Conservation (phyloP, 768 basidiomycete species). For the Tricholoma matsutake region DNA sequence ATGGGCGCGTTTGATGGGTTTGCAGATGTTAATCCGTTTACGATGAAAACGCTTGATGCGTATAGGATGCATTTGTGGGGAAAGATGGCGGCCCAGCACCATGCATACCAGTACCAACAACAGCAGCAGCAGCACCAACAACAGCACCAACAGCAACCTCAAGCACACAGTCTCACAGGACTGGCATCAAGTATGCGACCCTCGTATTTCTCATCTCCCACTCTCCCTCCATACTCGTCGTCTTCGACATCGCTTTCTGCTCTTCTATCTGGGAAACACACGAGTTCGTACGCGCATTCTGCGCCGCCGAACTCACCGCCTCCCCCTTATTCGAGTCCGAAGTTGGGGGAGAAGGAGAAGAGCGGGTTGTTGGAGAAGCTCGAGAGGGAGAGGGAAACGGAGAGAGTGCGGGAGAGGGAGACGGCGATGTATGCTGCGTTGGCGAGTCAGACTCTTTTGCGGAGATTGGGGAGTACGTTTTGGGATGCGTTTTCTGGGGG, state of each 20-base stretch:
- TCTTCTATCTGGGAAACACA: conserved; percentile 48
- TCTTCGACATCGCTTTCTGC: conserved; percentile 21
- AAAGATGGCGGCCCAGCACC: conserved; percentile 79
- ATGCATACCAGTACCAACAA: conserved; percentile 34
- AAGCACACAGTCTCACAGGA: conserved; percentile 22
- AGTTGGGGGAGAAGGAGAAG: conserved; percentile 23
- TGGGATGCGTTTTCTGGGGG: conserved; percentile 85
- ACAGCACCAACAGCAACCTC: conserved; percentile 34
- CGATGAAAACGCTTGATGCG: conserved; percentile 82
- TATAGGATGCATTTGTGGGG: conserved; percentile 93
- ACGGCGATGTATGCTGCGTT: conserved; percentile 66
- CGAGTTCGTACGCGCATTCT: conserved; percentile 15
- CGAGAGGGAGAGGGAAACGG: conserved; percentile 17
- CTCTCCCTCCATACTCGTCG: background rate
- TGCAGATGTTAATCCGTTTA: conserved; percentile 78
- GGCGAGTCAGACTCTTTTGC: conserved; percentile 73
- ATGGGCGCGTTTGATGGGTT: conserved; percentile 68
- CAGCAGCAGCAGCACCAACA: conserved; percentile 25
- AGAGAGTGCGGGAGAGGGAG: conserved; percentile 35
- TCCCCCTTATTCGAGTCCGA: conserved; percentile 37
- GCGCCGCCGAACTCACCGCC: conserved; percentile 14
- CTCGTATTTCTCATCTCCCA: conserved; percentile 25
- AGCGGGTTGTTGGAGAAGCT: conserved; percentile 26
- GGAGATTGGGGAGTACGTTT: conserved; percentile 72
- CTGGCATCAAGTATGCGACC: conserved; percentile 40